Conservation (phyloP, 192 early-diverging fungal species). For the Nowakowskiella sp. region DNA sequence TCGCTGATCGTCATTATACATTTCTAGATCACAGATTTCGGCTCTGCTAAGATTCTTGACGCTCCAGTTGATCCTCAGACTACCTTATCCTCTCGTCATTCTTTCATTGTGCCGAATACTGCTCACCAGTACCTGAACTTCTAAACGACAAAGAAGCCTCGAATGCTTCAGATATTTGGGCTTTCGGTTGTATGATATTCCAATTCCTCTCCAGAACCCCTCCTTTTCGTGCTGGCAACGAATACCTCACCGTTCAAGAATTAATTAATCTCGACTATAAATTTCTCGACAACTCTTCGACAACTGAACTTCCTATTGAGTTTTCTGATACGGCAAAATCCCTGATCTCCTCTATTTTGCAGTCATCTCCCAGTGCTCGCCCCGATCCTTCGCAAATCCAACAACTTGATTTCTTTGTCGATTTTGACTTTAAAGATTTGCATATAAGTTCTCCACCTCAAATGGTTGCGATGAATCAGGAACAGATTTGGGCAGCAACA, state of each 20-base stretch:
- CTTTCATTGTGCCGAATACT: too few species aligned
- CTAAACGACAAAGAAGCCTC: too few species aligned
- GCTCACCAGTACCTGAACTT: too few species aligned
- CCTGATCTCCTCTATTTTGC: constrained; percentile 70
- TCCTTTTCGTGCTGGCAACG: constrained; percentile 75
- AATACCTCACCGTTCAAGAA: constrained; percentile 82
- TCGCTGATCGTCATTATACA: background rate
- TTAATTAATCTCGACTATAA: constrained; percentile 69
- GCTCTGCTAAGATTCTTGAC: background rate
- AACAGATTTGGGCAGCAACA: too few species aligned
- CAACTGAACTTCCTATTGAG: too few species aligned
- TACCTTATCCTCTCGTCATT: too few species aligned
- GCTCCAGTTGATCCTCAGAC: background rate
- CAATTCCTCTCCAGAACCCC: constrained; percentile 73
- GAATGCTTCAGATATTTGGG: constrained; percentile 2
- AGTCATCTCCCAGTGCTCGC: constrained; percentile 50
- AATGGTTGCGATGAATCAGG: too few species aligned
- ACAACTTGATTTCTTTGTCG: constrained; percentile 71
- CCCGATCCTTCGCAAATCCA: constrained; percentile 53
- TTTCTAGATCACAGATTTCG: background rate
- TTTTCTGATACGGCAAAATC: constrained; percentile 63
- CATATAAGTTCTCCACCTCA: constrained; percentile 44
- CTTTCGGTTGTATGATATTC: constrained; percentile 53
- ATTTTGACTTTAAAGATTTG: constrained; percentile 61
- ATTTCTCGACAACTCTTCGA: constrained; percentile 65